Percentiles rank a stretch among this genome's conserved stretches.
Evolutionary conservation across 495 filamentous ascomycete species (phyloP).

Genomic region (Acidiella bohemica): DNA sequence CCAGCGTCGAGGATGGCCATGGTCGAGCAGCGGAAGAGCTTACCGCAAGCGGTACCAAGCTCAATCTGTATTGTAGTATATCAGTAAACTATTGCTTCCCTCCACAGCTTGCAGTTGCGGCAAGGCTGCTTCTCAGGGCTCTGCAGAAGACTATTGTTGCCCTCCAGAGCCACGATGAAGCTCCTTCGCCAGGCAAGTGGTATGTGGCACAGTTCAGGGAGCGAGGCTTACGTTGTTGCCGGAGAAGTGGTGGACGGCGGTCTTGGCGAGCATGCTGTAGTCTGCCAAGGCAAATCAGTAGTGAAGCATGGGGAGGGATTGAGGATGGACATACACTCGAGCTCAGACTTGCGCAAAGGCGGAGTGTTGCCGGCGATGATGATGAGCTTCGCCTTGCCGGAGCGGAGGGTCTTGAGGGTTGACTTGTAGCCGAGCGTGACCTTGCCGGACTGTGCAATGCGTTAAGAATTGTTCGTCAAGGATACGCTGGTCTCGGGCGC

Average conservation of each 20-base stretch:
- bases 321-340: slow-evolving; percentile 48
- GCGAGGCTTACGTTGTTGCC: slow-evolving; percentile 86
- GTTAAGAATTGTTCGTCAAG: slow-evolving; percentile 5
- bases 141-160: slow-evolving; percentile 25
- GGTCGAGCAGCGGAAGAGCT: slow-evolving; percentile 79
- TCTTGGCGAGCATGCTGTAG: slow-evolving; percentile 88
- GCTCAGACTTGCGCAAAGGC: slow-evolving; percentile 86
- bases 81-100: slow-evolving; percentile 51
- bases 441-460: slow-evolving; percentile 24
- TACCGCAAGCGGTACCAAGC: slow-evolving; percentile 85
- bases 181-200: slow-evolving; percentile 19
- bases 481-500: slow-evolving; percentile 18
- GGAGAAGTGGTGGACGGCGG: slow-evolving; percentile 86
- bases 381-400: slow-evolving; percentile 62
- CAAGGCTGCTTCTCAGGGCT: slow-evolving; percentile 68
- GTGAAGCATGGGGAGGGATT: background rate
- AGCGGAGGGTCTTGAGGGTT: slow-evolving; percentile 88
- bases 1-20: slow-evolving; percentile 94
- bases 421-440: slow-evolving; percentile 89
- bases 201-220: slow-evolving; percentile 1
- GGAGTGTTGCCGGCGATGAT: slow-evolving; percentile 88
- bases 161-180: slow-evolving; percentile 22
- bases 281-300: slow-evolving; percentile 44
- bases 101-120: slow-evolving; percentile 52
- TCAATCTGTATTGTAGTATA: slow-evolving; percentile 55